Conservation (phyloP, 352 stramenopile species). For the Globisporangium cylindrosporum region DNA sequence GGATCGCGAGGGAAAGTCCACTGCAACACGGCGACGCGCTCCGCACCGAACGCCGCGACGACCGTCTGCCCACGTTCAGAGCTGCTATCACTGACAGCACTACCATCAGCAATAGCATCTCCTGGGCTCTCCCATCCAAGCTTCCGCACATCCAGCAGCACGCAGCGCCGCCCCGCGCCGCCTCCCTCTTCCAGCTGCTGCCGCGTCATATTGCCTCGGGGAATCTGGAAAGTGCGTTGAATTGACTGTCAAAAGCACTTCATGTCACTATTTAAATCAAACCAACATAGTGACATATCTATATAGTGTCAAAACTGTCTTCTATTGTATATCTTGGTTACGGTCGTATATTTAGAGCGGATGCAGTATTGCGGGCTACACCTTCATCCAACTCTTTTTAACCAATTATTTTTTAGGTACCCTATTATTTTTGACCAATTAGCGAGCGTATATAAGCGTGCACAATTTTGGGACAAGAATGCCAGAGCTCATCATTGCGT, state of each 20-base stretch:
- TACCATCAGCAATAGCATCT: neutral
- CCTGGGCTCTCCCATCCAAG: constrained; percentile 18
- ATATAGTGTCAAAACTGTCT: neutral
- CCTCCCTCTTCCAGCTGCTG: constrained; percentile 11
- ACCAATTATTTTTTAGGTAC: too few relatives aligned
- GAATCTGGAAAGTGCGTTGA: neutral
- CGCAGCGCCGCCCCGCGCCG: neutral
- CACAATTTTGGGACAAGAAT: neutral
- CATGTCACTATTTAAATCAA: neutral
- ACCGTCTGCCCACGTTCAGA: constrained; percentile 13
- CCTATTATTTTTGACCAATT: too few relatives aligned
- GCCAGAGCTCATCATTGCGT: neutral
- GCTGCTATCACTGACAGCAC: neutral
- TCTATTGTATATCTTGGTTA: neutral
- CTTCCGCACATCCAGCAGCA: constrained; percentile 40
- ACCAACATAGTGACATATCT: neutral
- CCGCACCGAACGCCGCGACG: constrained; percentile 16
- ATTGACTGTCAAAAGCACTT: neutral
- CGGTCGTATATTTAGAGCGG: neutral
- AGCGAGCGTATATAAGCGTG: too few relatives aligned
- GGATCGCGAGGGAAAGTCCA: neutral
- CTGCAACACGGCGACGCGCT: constrained; percentile 32
- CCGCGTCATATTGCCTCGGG: constrained; percentile 15
- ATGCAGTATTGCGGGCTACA: neutral
- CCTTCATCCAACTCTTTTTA: too few relatives aligned